Evolutionary conservation across 345 rosid species (phyloP), one percentile per base, ranked within the genome.

Genomic region (Salix brachista): DNA sequence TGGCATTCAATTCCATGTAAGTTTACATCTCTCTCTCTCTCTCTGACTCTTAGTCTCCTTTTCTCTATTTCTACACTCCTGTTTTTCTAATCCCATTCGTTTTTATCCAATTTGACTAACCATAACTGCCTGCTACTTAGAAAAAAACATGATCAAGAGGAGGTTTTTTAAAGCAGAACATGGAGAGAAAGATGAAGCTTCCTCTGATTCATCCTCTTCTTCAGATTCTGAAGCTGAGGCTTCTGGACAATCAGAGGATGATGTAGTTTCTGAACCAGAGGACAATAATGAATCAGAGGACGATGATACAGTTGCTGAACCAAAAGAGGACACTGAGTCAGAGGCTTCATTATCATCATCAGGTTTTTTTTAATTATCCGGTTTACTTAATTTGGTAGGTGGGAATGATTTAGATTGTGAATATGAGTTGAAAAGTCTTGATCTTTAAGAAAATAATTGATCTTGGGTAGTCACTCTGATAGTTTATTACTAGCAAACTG

Each of bases 131-230:
- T 26, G 61, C 39, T 10, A 32, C 0, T 18, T 50, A 50, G 12
- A 32, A 17, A 32, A 16, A 50, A 56, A 83, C 28, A 94, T 92
- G 98, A 91, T 92, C 76, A 94, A 92, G 91, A 89, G 98, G 81
- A 71, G 91, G 71, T 92, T 88, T 80, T 94, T 86, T 79, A 92
- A 80, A 84, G 82, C 81, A 72, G 98, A 94, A 64, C 95, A 88
- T 73, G 97, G 87, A 69, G 97, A 90, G 69, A 80, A 77, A 73
- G 88, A 92, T 69, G 87, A 80, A 69, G 88, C 84, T 11, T 82
- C 84, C n/a, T 86, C 89, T 10, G 92, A 79, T 60, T 88, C 96
- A 1, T 92, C 91, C 1, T 70, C 79, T 72, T 89, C 92, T 16
- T 89, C 94, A 8, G 91, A 88, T 6, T 89, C 97, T n/a, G 96